Conservation (phyloP, 352 stramenopile genomes). For the Phytophthora constricta region DNA sequence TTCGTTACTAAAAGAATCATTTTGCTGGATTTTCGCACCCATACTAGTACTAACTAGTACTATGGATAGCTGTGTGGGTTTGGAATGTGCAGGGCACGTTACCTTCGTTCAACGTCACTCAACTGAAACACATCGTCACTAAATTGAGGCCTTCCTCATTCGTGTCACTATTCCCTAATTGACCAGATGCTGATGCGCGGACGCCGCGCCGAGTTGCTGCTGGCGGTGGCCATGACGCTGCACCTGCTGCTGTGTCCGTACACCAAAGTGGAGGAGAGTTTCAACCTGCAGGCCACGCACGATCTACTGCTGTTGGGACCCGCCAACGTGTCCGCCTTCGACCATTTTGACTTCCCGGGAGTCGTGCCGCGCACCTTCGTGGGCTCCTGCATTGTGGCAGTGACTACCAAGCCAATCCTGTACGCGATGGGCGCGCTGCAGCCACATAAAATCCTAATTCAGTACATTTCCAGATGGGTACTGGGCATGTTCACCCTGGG, state of each 20-base stretch:
- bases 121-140: too few relatives aligned
- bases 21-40: too few relatives aligned
- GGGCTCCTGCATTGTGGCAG: conserved; percentile 77
- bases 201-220: conserved; percentile 42
- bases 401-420: conserved; percentile 48
- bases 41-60: too few relatives aligned
- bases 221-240: conserved; percentile 43
- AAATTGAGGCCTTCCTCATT: too few relatives aligned
- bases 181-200: conserved; percentile 35
- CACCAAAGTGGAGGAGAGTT: conserved; percentile 97
- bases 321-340: conserved; percentile 74
- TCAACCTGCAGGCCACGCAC: conserved; percentile 98
- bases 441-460: conserved; percentile 58
- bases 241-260: conserved; percentile 73
- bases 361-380: conserved; percentile 98
- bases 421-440: conserved; percentile 35
- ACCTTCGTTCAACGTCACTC: too few relatives aligned
- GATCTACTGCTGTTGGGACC: conserved; percentile 92
- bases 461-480: conserved; percentile 65
- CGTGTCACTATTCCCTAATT: too few relatives aligned
- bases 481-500: conserved; percentile 66
- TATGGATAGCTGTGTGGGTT: too few relatives aligned
- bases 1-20: too few relatives aligned
- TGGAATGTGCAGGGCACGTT: too few relatives aligned
- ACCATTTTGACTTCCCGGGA: conserved; percentile 98